Evolutionary conservation across 2,329 filamentous ascomycete genomes (phyloP), one percentile per base, ranked within the genome.

Genomic region (Rachicladosporium sp.): DNA sequence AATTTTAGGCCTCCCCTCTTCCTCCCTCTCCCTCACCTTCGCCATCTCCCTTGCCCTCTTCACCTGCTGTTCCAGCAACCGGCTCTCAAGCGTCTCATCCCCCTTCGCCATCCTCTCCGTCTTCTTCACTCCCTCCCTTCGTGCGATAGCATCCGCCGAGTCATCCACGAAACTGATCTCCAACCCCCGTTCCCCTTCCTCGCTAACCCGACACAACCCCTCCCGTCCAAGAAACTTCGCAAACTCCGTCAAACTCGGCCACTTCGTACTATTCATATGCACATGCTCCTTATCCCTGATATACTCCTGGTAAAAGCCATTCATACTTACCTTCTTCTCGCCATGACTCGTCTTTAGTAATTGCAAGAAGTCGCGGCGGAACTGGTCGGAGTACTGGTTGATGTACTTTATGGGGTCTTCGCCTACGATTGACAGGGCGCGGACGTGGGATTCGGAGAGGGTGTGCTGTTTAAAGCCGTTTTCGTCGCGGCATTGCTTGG

Each of bases 241-340:
- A 56, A 94, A 93, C 52, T 96, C 87, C 2, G 87, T 89, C 50
- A 98, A 64, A 39, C 76, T 84, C 3, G 80, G 75, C 87, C 87
- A 96, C 53, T 81, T 80, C 0, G 91, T 96, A 6, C 86, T 71
- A 61, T 95, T 95, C 82, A 96, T 87, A 58, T 96, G 91, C 6
- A 91, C 68, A 57, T 96, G 89, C 53, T 86, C 73, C 60, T 88
- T 87, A 50, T 89, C 81, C 10, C 77, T 72, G 50, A 96, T 95
- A 53, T 93, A 91, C 55, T 88, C 80, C 58, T 96, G 86, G 63
- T 98, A 98, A 60, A 96, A 96, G 45, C 84, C 79, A 55, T 98
- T 98, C 37, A 88, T 76, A 29, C 88, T 74, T 1, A 96, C 78
- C 52, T 78, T 74, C 61, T 98, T 98, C 62, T 94, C 87, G 46